Evolutionary conservation across 148 eudicot species (phyloP).

Genomic region (Fagopyrum homotropicum): DNA sequence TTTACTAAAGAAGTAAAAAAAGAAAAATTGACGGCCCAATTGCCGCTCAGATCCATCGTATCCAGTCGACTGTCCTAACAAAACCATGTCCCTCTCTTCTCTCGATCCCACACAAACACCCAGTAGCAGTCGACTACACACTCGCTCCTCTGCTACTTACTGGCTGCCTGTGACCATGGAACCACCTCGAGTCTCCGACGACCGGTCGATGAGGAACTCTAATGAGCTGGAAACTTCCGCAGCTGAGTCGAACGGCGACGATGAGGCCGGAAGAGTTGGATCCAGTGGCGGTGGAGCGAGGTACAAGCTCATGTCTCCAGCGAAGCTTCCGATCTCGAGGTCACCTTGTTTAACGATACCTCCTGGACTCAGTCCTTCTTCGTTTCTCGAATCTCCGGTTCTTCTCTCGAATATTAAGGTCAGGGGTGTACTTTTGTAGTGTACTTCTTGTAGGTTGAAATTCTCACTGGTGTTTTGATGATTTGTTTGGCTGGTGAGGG

Average conservation of each 20-base stretch:
- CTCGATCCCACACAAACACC: slow-evolving; percentile 9
- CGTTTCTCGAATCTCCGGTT: slow-evolving; percentile 95
- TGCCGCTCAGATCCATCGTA: slow-evolving; percentile 12
- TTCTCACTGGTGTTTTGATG: not conserved
- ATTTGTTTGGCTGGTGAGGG: not conserved
- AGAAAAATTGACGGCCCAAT: slow-evolving; percentile 12
- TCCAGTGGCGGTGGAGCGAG: slow-evolving; percentile 25
- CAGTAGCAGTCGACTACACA: slow-evolving; percentile 1
- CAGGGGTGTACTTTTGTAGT: not conserved
- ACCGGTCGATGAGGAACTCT: not conserved
- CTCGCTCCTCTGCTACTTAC: not conserved
- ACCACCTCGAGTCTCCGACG: slow-evolving; percentile 1
- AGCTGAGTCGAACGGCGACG: slow-evolving; percentile 7
- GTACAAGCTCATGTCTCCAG: slow-evolving; percentile 91
- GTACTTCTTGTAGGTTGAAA: not conserved
- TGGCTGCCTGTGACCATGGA: not conserved
- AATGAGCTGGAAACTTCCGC: not conserved
- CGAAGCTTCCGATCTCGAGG: slow-evolving; percentile 80
- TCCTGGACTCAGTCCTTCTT: slow-evolving; percentile 82
- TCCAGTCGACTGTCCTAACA: slow-evolving; percentile 7
- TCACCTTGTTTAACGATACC: slow-evolving; percentile 67
- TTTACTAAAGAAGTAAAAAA: not conserved
- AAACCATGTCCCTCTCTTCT: not conserved
- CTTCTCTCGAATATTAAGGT: slow-evolving; percentile 92
- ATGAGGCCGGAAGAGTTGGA: slow-evolving; percentile 12